These are phyloP conservation scores for Xylaria grammica DNA, from an alignment of 495 filamentous ascomycete species.

Conservation along the genomic window DNA sequence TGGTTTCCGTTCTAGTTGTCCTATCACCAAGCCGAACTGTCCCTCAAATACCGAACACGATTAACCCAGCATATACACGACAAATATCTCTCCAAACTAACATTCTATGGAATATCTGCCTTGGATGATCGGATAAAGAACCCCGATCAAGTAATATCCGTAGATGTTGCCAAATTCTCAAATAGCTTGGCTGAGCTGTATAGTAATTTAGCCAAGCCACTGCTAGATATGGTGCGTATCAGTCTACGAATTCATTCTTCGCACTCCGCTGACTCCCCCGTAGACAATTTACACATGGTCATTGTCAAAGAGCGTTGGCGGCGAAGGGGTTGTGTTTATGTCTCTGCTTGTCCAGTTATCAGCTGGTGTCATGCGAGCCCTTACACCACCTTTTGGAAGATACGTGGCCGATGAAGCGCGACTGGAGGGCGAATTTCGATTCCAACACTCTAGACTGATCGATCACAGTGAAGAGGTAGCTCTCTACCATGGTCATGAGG, in stretches of 20 bases:
- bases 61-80: conserved; percentile 92
- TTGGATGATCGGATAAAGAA: conserved; percentile 98
- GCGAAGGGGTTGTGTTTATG: conserved; percentile 94
- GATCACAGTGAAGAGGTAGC: conserved; percentile 96
- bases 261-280: conserved; percentile 24
- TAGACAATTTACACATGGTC: conserved; percentile 89
- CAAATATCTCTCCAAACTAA: conserved; percentile 93
- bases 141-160: conserved; percentile 94
- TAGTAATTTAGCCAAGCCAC: conserved; percentile 94
- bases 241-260: background rate
- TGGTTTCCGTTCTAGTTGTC: conserved; percentile 66
- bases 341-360: conserved; percentile 90
- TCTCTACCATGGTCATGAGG: conserved; percentile 89
- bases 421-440: conserved; percentile 94
- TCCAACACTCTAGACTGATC: conserved; percentile 91
- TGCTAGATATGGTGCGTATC: conserved; percentile 79
- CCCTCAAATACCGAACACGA: conserved; percentile 88
- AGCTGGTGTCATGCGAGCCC: conserved; percentile 87
- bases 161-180: conserved; percentile 94
- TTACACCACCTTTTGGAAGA: conserved; percentile 98
- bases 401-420: conserved; percentile 96
- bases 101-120: conserved; percentile 94
- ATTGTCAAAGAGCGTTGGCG: conserved; percentile 88
- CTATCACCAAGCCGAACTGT: conserved; percentile 94
- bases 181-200: conserved; percentile 94